phyloP scores from a whole-genome alignment of 1,139 yeast species.

The Petasospora fabianii region DNA sequence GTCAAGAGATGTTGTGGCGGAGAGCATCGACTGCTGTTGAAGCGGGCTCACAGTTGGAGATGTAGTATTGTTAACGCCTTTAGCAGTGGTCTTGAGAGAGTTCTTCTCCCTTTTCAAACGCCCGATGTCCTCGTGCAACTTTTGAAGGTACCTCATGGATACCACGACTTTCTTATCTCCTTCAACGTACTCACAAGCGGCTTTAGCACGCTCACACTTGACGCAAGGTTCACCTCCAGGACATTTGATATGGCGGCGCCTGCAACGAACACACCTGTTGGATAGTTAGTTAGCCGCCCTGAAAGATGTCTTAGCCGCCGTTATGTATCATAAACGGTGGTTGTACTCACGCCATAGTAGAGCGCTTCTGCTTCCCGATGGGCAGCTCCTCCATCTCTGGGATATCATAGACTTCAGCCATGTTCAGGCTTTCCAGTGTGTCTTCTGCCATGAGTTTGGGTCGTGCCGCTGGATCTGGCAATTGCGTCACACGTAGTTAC shows the following conservation, averaged over 20 bases:
- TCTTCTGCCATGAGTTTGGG: too few relatives aligned
- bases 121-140: constrained; percentile 61
- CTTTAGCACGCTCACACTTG: constrained; percentile 56
- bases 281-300: constrained; percentile 3
- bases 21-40: not conserved
- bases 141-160: constrained; percentile 67
- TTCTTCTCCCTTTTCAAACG: constrained; percentile 51
- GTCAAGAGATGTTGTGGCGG: constrained; percentile 11
- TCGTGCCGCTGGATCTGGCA: too few relatives aligned
- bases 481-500: too few relatives aligned
- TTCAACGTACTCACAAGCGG: constrained; percentile 71
- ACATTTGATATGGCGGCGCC: constrained; percentile 74
- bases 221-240: constrained; percentile 79
- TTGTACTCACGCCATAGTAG: constrained; percentile 15
- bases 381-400: constrained; percentile 15
- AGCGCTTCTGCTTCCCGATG: constrained; percentile 18
- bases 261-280: constrained; percentile 57
- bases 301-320: not conserved
- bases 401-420: constrained; percentile 3
- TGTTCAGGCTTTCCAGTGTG: too few relatives aligned
- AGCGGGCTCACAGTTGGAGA: not conserved
- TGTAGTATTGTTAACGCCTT: not conserved
- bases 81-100: constrained; percentile 37
- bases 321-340: not conserved
- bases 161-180: constrained; percentile 77